phyloP scores from a whole-genome alignment of 2,329 filamentous ascomycete species.

The Cytospora piceae region DNA sequence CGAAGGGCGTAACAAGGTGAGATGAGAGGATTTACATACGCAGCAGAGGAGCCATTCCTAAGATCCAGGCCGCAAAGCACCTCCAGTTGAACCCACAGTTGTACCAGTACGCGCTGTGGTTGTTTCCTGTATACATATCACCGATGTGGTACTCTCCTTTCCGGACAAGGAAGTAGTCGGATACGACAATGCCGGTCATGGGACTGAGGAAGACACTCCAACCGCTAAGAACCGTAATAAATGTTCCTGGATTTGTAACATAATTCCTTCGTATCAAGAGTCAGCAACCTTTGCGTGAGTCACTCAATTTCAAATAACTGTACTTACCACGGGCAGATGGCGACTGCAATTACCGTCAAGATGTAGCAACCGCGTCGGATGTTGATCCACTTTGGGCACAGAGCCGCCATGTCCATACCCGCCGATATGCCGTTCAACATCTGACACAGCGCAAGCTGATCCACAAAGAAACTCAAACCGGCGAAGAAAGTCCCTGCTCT shows the following conservation, averaged over 20 bases:
- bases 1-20: too few species aligned
- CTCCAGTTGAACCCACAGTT: constrained; percentile 49
- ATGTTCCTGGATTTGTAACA: constrained; percentile 44
- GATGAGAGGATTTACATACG: constrained; percentile 32
- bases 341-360: constrained; percentile 44
- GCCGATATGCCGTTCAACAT: constrained; percentile 36
- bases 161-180: constrained; percentile 51
- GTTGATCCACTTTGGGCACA: constrained; percentile 51
- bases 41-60: constrained; percentile 42
- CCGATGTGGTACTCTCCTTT: constrained; percentile 45
- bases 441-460: constrained; percentile 40
- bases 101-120: constrained; percentile 48
- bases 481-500: constrained; percentile 45
- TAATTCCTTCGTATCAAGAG: constrained; percentile 37
- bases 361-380: constrained; percentile 52
- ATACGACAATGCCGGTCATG: constrained; percentile 49
- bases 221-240: constrained; percentile 41
- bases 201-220: constrained; percentile 52
- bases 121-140: constrained; percentile 46
- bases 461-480: constrained; percentile 40
- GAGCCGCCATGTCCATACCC: constrained; percentile 53
- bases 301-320: background rate
- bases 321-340: constrained; percentile 47
- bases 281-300: background rate
- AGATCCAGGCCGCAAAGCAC: constrained; percentile 45